phyloP scores from a whole-genome alignment of 768 basidiomycete species.

The Phylloporus sp. region DNA sequence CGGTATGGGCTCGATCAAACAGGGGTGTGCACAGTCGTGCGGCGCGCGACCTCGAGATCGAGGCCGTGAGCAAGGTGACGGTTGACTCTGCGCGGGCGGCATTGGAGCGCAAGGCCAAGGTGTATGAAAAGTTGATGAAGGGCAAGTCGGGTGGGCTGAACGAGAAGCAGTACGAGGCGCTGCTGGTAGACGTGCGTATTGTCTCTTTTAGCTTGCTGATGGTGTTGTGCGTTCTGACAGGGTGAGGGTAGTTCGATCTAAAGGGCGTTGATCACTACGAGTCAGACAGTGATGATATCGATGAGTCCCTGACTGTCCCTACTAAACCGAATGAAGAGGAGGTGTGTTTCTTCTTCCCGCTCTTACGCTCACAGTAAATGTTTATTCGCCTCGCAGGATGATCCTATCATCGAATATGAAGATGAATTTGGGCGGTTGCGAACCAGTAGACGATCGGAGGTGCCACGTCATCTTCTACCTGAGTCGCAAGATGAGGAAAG shows the following conservation, averaged over 20 bases:
- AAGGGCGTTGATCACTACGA: constrained; percentile 52
- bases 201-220: not conserved
- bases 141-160: constrained; percentile 77
- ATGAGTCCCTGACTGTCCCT: constrained; percentile 71
- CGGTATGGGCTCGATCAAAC: constrained; percentile 73
- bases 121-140: constrained; percentile 74
- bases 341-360: constrained; percentile 23
- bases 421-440: constrained; percentile 84
- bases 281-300: constrained; percentile 72
- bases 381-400: constrained; percentile 42
- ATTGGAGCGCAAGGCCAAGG: constrained; percentile 72
- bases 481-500: constrained; percentile 40
- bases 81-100: constrained; percentile 68
- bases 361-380: too few relatives aligned
- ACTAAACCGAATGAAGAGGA: constrained; percentile 35
- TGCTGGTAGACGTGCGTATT: constrained; percentile 74
- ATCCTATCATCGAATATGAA: constrained; percentile 80
- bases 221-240: not conserved
- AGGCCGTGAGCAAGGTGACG: constrained; percentile 64
- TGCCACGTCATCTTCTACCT: constrained; percentile 62
- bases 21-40: constrained; percentile 67
- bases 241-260: constrained; percentile 55
- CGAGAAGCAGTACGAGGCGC: constrained; percentile 66
- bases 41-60: constrained; percentile 65
- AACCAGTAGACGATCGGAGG: constrained; percentile 66